Conservation (phyloP, 164 flowering plant genomes). For the Dillenia turbinata region DNA sequence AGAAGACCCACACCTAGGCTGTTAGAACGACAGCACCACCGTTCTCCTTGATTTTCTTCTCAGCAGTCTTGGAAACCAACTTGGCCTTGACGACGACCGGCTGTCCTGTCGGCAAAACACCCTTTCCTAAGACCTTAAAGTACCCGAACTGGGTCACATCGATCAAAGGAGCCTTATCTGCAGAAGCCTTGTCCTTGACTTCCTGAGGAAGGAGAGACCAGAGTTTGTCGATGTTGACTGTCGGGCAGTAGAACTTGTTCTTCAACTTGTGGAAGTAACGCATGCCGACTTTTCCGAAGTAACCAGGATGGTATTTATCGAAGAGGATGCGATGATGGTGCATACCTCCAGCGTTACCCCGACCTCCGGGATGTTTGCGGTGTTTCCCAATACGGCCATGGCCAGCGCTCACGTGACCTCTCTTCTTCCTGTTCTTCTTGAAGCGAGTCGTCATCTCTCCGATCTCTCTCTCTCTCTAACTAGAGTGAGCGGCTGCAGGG, state of each 20-base stretch:
- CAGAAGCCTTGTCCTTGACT: slow-evolving; percentile 44
- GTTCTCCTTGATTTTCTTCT: slow-evolving; percentile 68
- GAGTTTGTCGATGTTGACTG: slow-evolving; percentile 64
- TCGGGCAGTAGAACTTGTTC: slow-evolving; percentile 68
- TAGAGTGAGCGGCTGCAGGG: neutral
- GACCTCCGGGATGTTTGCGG: slow-evolving; percentile 80
- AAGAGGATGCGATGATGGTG: slow-evolving; percentile 80
- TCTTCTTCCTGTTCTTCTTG: slow-evolving; percentile 79
- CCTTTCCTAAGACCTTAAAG: slow-evolving; percentile 74
- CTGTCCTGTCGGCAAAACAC: slow-evolving; percentile 37
- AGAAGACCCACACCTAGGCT: slow-evolving; percentile 32
- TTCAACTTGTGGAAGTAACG: slow-evolving; percentile 66
- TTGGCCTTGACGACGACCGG: slow-evolving; percentile 74
- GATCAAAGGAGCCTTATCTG: slow-evolving; percentile 42
- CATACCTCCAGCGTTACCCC: slow-evolving; percentile 81
- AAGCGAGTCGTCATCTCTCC: slow-evolving; percentile 55
- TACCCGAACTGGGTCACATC: slow-evolving; percentile 68
- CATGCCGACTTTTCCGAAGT: slow-evolving; percentile 82
- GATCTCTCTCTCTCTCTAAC: slow-evolving; percentile 5
- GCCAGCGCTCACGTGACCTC: slow-evolving; percentile 79
- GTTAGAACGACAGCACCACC: slow-evolving; percentile 78
- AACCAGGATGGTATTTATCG: slow-evolving; percentile 84
- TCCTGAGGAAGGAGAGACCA: slow-evolving; percentile 70
- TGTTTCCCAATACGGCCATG: slow-evolving; percentile 80
- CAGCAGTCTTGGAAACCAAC: slow-evolving; percentile 58